Conservation (phyloP, 2,329 filamentous ascomycete species). For the Triangularia verruculosa region DNA sequence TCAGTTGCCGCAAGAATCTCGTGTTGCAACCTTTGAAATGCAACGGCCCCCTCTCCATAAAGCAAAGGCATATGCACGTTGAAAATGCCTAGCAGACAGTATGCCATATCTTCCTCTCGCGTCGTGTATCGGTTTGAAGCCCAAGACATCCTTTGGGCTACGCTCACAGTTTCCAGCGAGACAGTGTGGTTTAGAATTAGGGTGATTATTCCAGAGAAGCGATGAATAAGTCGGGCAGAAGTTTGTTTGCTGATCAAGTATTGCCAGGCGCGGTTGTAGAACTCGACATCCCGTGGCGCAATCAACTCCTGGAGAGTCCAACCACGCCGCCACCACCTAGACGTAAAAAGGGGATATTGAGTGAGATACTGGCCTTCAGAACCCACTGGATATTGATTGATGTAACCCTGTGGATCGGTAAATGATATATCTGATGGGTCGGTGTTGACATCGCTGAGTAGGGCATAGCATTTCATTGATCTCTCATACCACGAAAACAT, state of each 20-base stretch:
- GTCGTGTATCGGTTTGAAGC: neutral
- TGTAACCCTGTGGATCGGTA: neutral
- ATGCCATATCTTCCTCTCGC: neutral
- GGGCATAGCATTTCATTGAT: constrained; percentile 2
- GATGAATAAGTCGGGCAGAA: neutral
- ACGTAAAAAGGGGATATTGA: neutral
- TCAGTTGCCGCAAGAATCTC: neutral
- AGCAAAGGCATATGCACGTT: neutral
- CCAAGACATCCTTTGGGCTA: neutral
- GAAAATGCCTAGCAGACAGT: neutral
- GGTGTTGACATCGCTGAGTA: constrained; percentile 1
- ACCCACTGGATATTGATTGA: neutral
- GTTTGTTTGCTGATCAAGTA: neutral
- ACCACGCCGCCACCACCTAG: neutral
- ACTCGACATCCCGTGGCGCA: neutral
- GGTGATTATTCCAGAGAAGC: neutral
- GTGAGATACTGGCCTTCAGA: neutral
- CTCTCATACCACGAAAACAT: neutral
- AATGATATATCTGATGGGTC: neutral
- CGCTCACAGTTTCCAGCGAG: too few species aligned
- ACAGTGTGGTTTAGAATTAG: too few species aligned
- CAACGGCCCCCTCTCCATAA: neutral
- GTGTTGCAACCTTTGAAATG: neutral
- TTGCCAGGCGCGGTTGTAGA: neutral
- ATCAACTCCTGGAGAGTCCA: neutral